Base-by-base conservation (phyloP, 176 grass and related monocot genomes). In the Carex parvula region DNA sequence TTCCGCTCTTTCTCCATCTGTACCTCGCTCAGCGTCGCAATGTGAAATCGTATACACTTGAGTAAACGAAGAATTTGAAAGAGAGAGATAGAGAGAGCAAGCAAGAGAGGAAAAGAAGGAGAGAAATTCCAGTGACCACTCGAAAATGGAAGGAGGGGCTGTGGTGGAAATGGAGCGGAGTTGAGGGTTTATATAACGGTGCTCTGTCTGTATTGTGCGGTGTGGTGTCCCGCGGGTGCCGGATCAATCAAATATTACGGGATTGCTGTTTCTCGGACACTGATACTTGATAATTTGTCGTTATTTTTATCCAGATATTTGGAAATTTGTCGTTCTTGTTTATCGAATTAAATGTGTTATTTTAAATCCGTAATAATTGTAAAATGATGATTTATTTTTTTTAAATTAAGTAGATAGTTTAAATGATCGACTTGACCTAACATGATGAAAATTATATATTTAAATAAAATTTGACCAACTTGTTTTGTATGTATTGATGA, bases 221-320 rank as follows among this genome's bases (percentile, higher is more conserved):
- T 70, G 32, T 24, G 76, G 66, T 57, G 64, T 63, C 16, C 46
- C 55, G 35, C 15, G 18, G 17, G 50, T 42, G 18, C 15, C 26
- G 17, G 59, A 9, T 33, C 63, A 37, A 74, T 57, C 81, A 52
- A 33, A 16, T 2, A 72, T 81, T 48, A 8, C 63, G 54, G 16
- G 39, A 84, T 83, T 82, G 64, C 60, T 81, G 85, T 87, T 80
- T 83, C 78, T 15, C 42, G 69, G 21, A 79, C 46, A 65, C 67
- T 81, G 61, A 30, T 64, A 60, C 48, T 79, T 77, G 30, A n/a
- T 22, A 50, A 32, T 65, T 79, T 79, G 2, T 59, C 18, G 9
- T 56, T 70, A 74, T 46, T 33, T 22, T 85, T 61, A 39, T 26
- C 69, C 33, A 12, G 26, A 74, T 60, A 50, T 26, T 70, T 46